These are phyloP conservation scores for Pseudomonodictys pantanalensis DNA, from an alignment of 495 filamentous ascomycete species.

Conservation along the genomic window DNA sequence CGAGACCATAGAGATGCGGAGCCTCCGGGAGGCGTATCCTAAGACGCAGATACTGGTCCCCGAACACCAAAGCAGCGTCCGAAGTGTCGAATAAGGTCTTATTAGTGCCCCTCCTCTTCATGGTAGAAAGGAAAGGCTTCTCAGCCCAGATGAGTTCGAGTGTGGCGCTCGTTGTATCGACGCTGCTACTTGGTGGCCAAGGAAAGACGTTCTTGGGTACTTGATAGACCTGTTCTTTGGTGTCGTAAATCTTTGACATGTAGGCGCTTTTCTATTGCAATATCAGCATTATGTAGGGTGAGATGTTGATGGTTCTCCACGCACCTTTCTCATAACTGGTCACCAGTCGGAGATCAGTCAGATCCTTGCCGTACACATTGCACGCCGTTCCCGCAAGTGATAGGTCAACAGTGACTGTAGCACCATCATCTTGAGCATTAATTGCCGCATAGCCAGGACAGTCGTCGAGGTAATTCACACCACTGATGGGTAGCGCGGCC, in stretches of 20 bases:
- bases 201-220: constrained; percentile 72
- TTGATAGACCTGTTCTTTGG: constrained; percentile 58
- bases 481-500: too few species aligned
- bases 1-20: constrained; percentile 76
- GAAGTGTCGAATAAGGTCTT: constrained; percentile 78
- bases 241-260: constrained; percentile 80
- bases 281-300: too few species aligned
- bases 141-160: constrained; percentile 64
- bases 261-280: constrained; percentile 60
- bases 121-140: constrained; percentile 73
- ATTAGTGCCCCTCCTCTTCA: constrained; percentile 56
- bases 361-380: constrained; percentile 17
- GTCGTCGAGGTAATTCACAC: neutral
- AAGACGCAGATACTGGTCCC: constrained; percentile 75
- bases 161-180: constrained; percentile 20
- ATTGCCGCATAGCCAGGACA: constrained; percentile 23
- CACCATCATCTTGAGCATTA: constrained; percentile 2
- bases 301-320: neutral
- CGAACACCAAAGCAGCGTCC: constrained; percentile 65
- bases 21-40: constrained; percentile 64
- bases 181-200: constrained; percentile 47
- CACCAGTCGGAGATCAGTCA: constrained; percentile 1
- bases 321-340: constrained; percentile 18
- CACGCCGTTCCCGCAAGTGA: constrained; percentile 13
- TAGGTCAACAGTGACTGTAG: constrained; percentile 6